Evolutionary conservation across 2,329 filamentous ascomycete genomes (phyloP).

Genomic region (Xylariomycetidae sp.): DNA sequence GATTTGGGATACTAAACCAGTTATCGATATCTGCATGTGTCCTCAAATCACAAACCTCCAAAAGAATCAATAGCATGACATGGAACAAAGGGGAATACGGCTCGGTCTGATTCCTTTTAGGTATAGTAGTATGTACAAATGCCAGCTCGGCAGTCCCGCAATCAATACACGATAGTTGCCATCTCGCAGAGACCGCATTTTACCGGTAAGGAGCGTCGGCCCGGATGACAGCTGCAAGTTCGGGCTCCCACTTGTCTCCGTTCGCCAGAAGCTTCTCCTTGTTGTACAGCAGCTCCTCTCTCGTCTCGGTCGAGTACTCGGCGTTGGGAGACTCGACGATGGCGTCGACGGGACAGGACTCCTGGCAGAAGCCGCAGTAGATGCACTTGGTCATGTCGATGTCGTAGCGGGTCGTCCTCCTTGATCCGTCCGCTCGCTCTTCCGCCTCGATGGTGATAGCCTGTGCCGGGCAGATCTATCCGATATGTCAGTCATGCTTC

Average conservation of each 20-base stretch:
- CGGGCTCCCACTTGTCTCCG: slow-evolving; percentile 96
- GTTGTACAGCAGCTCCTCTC: slow-evolving; percentile 96
- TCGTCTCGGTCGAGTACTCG: slow-evolving; percentile 61
- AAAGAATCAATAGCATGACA: no score
- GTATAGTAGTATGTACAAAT: no score
- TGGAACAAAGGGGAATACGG: no score
- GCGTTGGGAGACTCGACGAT: slow-evolving; percentile 64
- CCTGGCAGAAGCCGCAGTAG: slow-evolving; percentile 98
- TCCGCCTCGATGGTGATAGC: slow-evolving; percentile 99
- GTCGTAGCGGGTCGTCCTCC: slow-evolving; percentile 94
- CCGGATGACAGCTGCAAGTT: slow-evolving; percentile 85
- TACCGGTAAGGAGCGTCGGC: slow-evolving; percentile 92
- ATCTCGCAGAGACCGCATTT: no score
- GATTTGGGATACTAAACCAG: no score
- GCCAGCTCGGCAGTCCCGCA: no score
- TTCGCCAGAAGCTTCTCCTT: slow-evolving; percentile 90
- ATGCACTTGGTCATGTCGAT: slow-evolving; percentile 99
- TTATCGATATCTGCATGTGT: no score
- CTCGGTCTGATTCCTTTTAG: no score
- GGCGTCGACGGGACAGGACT: slow-evolving; percentile 96
- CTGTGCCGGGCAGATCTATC: slow-evolving; percentile 84
- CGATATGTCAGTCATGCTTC: slow-evolving; percentile 10
- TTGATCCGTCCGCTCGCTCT: slow-evolving; percentile 91
- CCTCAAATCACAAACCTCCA: no score
- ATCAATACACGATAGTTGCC: no score